Evolutionary conservation across 768 basidiomycete genomes (phyloP), one percentile per base, ranked within the genome.

Genomic region (Mycena vulgaris): DNA sequence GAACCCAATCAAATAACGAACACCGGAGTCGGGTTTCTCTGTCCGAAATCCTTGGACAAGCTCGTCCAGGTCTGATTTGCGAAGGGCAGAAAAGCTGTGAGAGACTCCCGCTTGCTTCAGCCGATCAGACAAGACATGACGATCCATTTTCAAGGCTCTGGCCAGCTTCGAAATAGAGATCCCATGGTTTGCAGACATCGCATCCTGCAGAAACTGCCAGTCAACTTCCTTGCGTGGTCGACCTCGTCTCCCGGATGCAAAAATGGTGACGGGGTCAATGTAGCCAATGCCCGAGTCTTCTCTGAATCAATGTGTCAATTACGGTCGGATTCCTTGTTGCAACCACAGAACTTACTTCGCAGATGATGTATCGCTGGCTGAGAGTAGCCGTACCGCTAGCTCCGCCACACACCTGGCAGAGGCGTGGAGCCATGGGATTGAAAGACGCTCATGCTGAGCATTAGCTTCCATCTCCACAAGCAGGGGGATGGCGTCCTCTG

Each of bases 1-100:
- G 28, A 47, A 61, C 13, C 59, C 59, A 11, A 61, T 61, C 1
- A 62, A 9, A 39, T 62, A 62, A 5, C 60, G 30, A 10, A 62
- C 47, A 25, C 60, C 60, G 3, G 60, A 62, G 3, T 62, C 60
- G 0, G 60, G 60, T 17, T 62, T 62, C 8, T 11, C 33, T 4
- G 25, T 31, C 8, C 42, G 30, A n/a, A 47, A 60, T 2, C 40
- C 40, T 31, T 47, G 28, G 2, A 60, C 58, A 47, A 60, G 58
- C 8, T 16, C 42, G 23, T 60, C 58, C 4, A 60, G 58, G 10
- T 42, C 42, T 5, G 58, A 5, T 42, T 23, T 42, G 17, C 2
- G 17, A 19, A 60, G 30, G 19, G 23, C 19, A 5, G 40, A 3
- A 21, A 60, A 60, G 10, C 3, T 30, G 5, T 5, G 42, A 19